Percentiles rank a stretch among this genome's conserved stretches.
Conservation (phyloP, 192 early-diverging fungal species). For the Podila minutissima region DNA sequence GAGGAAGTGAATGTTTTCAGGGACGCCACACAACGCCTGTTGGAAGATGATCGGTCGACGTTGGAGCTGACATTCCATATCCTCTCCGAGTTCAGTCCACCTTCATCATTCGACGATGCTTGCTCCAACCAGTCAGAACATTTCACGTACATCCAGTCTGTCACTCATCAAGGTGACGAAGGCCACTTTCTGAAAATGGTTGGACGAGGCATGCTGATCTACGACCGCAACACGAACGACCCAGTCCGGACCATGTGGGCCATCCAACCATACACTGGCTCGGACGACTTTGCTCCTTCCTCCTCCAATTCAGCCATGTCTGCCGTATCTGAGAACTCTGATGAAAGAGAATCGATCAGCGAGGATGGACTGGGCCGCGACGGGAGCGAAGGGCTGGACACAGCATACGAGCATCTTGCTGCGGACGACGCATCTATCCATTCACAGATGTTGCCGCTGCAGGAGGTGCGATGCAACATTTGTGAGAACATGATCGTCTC, state of each 20-base stretch:
- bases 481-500: constrained; percentile 80
- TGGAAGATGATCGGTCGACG: constrained; percentile 66
- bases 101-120: constrained; percentile 38
- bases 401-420: constrained; percentile 4
- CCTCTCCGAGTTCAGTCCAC: constrained; percentile 35
- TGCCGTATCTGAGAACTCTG: constrained; percentile 28
- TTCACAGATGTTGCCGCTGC: constrained; percentile 35
- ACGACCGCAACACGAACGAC: constrained; percentile 70
- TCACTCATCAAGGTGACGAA: constrained; percentile 10
- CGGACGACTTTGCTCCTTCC: constrained; percentile 15
- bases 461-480: constrained; percentile 76
- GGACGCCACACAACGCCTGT: constrained; percentile 63
- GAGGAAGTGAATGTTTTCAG: constrained; percentile 72
- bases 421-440: constrained; percentile 20
- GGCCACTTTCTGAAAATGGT: constrained; percentile 72
- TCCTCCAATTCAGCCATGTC: constrained; percentile 34
- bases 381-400: not conserved
- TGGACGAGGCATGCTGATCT: constrained; percentile 87
- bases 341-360: constrained; percentile 10
- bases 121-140: constrained; percentile 55
- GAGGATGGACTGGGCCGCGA: constrained; percentile 5
- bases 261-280: constrained; percentile 62
- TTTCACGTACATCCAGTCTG: constrained; percentile 49
- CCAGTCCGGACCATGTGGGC: constrained; percentile 85
- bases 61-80: constrained; percentile 73